phyloP scores from a whole-genome alignment of 306 rosid genomes.

The Parietaria judaica region DNA sequence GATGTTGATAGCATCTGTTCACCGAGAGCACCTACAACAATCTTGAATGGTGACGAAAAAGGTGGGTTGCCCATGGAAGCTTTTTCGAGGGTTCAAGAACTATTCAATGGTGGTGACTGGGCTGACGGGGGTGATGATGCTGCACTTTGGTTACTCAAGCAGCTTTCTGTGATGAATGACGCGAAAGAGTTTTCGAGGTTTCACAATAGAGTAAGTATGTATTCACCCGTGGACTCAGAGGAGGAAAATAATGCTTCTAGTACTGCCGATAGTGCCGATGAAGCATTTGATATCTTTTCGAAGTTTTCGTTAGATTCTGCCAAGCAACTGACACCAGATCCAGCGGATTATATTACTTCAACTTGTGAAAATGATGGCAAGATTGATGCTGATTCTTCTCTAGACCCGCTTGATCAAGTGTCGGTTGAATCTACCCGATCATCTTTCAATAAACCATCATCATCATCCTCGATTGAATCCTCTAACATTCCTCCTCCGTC shows the following conservation, averaged over 20 bases:
- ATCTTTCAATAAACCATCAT: conserved; percentile 23
- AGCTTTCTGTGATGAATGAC: conserved; percentile 65
- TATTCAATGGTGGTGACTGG: conserved; percentile 88
- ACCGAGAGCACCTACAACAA: conserved; percentile 58
- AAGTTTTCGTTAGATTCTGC: conserved; percentile 42
- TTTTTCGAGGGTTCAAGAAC: conserved; percentile 94
- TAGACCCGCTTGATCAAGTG: conserved; percentile 32
- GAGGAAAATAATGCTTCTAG: conserved; percentile 85
- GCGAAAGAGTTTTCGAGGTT: conserved; percentile 73
- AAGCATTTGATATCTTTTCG: conserved; percentile 61
- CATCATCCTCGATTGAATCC: conserved; percentile 7
- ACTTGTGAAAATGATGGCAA: conserved; percentile 36
- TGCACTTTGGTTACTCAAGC: conserved; percentile 87
- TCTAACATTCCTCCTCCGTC: conserved; percentile 14
- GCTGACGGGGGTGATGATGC: conserved; percentile 81
- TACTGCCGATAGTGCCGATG: conserved; percentile 92
- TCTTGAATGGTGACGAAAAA: conserved; percentile 86
- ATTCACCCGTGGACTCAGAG: conserved; percentile 82
- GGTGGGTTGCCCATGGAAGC: conserved; percentile 98
- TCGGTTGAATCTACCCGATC: conserved; percentile 11
- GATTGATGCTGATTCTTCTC: conserved; percentile 26
- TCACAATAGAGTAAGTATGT: conserved; percentile 65
- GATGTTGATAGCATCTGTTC: conserved; percentile 82
- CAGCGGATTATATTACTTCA: conserved; percentile 33
- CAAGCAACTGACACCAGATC: conserved; percentile 33